Base-by-base conservation (phyloP, 441 rosid genomes). In the Croton laevigatus region DNA sequence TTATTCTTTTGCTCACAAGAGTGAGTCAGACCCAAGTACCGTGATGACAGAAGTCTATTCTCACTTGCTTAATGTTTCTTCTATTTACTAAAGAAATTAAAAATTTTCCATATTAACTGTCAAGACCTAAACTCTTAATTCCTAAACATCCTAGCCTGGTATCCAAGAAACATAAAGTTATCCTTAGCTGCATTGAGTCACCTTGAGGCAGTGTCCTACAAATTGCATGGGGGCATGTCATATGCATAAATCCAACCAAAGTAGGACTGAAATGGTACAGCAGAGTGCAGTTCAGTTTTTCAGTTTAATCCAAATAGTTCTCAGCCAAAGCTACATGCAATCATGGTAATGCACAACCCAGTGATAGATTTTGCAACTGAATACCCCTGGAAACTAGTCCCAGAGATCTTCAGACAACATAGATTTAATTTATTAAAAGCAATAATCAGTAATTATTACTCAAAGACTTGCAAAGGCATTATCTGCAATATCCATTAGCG, bases 401-500 rank as follows among this genome's bases (percentile, higher is more conserved):
- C 19, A 20, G 14, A 4, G 37, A 23, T 22, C 20, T 68, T 22
- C 3, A 59, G 19, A 13, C 16, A 11, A 23, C 27, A 44, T 42
- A 3, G 3, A 40, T 55, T 22, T 68, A 14, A 38, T 54, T 20
- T 54, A 14, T 17, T 1, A 42, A 19, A 9, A 55, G n/a, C 14
- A 68, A 10, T 23, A 20, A 3, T 22, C 17, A 0, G 3, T 55
- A 54, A 16, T 23, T 5, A 22, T 14, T 23, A 42, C 37, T 68
- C 20, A 37, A 54, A 40, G 51, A 55, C 12, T 3, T 13, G n/a
- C n/a, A n/a, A n/a, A n/a, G n/a, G n/a, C n/a, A n/a, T n/a, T n/a
- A n/a, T n/a, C n/a, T n/a, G 34, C 7, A 73, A 70, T 72, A 78
- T 71, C 80, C 75, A 74, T 67, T 79, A 71, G 73, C 62, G 69